Base-by-base conservation (phyloP, 805 yeast genomes). In the Starmera caribaea region DNA sequence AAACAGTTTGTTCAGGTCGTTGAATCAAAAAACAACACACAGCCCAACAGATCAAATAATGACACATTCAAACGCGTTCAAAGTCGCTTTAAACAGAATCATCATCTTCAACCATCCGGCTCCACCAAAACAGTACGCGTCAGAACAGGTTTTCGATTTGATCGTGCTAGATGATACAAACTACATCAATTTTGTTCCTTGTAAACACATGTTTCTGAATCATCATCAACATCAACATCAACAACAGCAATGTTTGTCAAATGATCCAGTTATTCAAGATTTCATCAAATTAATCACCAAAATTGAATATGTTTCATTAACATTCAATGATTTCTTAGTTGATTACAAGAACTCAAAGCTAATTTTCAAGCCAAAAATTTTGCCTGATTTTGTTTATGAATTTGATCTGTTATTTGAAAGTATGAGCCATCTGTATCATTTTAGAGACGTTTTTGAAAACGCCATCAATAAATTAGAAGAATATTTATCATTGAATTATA, bases 301-400 rank as follows among this genome's bases (percentile, higher is more conserved):
- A 13, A 41, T 44, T 12, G 54, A 53, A 47, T 53, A 48, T 16
- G 56, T 53, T 6, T 49, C 54, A 1, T 39, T 51, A 21, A 49
- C 55, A 9, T 49, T 38, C 39, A 49, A 49, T 36, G 40, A 51
- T 4, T 37, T 50, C 10, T 42, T 44, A 36, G 34, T 51, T 21
- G 54, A 50, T 38, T 21, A 34, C 2, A 10, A 11, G 5, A 50
- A 50, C 35, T 36, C 39, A 16, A 49, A 51, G 36, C n/a, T 52
- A 21, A 33, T 48, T 8, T 52, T 51, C 36, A 47, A 51, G 27
- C 55, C 55, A 10, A 36, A 40, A 9, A 51, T 52, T 36, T 32
- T 52, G n/a, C 55, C 55, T 8, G 40, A 45, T 35, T 46, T 45
- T 36, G 41, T 45, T 5, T 52, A 49, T 35, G 55, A 50, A 38